phyloP scores from a whole-genome alignment of 306 rosid genomes.

The Quercus bicolor region DNA sequence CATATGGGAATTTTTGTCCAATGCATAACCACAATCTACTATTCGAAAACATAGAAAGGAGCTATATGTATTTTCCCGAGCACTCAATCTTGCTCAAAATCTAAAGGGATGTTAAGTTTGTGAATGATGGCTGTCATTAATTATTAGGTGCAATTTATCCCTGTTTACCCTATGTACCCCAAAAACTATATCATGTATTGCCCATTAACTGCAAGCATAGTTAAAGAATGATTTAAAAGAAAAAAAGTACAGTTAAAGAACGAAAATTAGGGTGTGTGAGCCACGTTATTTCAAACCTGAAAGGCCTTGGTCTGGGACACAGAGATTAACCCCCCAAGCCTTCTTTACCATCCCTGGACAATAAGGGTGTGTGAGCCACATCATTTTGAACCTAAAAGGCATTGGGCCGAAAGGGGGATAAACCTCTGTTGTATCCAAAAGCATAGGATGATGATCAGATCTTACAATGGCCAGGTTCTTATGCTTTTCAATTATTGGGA shows the following conservation, averaged over 20 bases:
- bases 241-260: neutral
- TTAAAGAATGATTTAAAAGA: neutral
- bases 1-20: neutral
- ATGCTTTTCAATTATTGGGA: no score
- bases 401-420: no score
- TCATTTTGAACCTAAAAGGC: no score
- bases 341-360: no score
- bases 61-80: neutral
- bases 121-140: neutral
- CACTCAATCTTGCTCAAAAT: neutral
- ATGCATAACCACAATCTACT: neutral
- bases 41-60: neutral
- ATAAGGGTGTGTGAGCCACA: no score
- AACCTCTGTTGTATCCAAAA: no score
- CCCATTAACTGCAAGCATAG: neutral
- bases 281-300: no score
- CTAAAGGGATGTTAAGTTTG: neutral
- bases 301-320: no score
- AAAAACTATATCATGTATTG: neutral
- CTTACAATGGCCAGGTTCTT: no score
- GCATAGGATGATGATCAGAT: no score
- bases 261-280: neutral
- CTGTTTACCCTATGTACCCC: neutral
- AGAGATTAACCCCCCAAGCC: no score
- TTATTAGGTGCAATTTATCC: neutral